Evolutionary conservation across 176 grass and related monocot genomes (phyloP).

Genomic region (Dactylis glomerata): DNA sequence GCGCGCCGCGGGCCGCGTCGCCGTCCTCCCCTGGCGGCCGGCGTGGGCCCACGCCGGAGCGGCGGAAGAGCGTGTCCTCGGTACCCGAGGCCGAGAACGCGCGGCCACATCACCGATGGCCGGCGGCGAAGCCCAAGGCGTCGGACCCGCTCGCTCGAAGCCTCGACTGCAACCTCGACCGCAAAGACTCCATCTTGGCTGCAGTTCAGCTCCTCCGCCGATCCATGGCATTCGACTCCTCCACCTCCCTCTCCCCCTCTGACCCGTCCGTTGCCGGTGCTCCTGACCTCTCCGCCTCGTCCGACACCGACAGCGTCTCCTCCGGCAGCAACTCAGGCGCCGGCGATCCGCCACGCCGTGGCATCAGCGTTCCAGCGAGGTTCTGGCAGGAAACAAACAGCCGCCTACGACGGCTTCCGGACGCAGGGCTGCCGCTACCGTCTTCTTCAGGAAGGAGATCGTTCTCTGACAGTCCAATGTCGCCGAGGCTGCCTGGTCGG

Average conservation of each 20-base stretch:
- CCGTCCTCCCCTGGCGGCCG: conserved; percentile 36
- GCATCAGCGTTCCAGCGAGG: conserved; percentile 84
- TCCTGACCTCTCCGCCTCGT: conserved; percentile 69
- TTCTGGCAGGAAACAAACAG: conserved; percentile 96
- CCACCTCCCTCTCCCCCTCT: conserved; percentile 35
- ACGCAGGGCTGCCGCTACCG: conserved; percentile 39
- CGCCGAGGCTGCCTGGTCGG: conserved; percentile 39
- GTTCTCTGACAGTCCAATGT: conserved; percentile 55
- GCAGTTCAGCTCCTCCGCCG: conserved; percentile 72
- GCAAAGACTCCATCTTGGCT: conserved; percentile 81
- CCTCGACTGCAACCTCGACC: conserved; percentile 80
- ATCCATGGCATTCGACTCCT: conserved; percentile 75
- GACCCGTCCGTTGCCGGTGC: conserved; percentile 44
- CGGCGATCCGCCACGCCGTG: conserved; percentile 55
- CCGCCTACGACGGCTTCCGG: conserved; percentile 68
- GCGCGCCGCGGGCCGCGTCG: conserved; percentile 48
- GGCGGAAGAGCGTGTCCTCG: conserved; percentile 50
- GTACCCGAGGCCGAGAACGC: conserved; percentile 67
- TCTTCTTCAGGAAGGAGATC: conserved; percentile 49
- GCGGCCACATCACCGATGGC: conserved; percentile 58
- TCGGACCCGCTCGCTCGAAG: conserved; percentile 77
- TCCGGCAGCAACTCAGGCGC: conserved; percentile 89
- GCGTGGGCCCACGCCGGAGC: conserved; percentile 71
- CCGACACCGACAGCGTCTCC: conserved; percentile 87
- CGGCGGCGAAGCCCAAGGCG: conserved; percentile 53